Evolutionary conservation across 768 basidiomycete species (phyloP).

Genomic region (Serpula lacrymans): DNA sequence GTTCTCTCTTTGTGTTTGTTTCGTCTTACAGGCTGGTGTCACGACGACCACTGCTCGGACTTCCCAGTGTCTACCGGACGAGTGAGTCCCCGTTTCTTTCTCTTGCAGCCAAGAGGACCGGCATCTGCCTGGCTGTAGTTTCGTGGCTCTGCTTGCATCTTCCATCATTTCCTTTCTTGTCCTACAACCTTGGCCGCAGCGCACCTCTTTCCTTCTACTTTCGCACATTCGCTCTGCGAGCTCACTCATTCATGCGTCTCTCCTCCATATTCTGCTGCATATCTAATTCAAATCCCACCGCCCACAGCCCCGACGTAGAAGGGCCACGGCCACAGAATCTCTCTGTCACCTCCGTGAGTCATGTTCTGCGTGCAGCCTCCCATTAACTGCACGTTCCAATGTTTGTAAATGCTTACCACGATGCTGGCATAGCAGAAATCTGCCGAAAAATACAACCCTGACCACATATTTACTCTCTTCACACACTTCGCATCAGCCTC

Average conservation of each 20-base stretch:
- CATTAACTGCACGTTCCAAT: too few species aligned
- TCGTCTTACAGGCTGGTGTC: too few species aligned
- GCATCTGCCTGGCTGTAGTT: conserved; percentile 5
- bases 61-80: conserved; percentile 8
- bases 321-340: conserved; percentile 12
- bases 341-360: conserved; percentile 14
- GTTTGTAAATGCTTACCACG: not conserved
- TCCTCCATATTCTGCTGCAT: conserved; percentile 61
- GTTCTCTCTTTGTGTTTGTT: too few species aligned
- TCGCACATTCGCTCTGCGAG: conserved; percentile 35
- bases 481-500: conserved; percentile 54
- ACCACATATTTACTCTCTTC: conserved; percentile 57
- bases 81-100: conserved; percentile 8
- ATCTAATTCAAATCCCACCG: conserved; percentile 48
- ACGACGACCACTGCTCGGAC: too few species aligned
- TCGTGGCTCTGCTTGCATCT: conserved; percentile 21
- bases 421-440: too few species aligned
- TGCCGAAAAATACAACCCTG: conserved; percentile 42
- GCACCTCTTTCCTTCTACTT: too few species aligned
- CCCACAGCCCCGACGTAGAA: conserved; percentile 47
- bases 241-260: conserved; percentile 53
- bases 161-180: conserved; percentile 13
- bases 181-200: conserved; percentile 9
- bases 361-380: too few species aligned
- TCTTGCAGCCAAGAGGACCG: conserved; percentile 6